phyloP scores from a whole-genome alignment of 225 moss, liverwort and hornwort genomes.

The Climacium dendroides region DNA sequence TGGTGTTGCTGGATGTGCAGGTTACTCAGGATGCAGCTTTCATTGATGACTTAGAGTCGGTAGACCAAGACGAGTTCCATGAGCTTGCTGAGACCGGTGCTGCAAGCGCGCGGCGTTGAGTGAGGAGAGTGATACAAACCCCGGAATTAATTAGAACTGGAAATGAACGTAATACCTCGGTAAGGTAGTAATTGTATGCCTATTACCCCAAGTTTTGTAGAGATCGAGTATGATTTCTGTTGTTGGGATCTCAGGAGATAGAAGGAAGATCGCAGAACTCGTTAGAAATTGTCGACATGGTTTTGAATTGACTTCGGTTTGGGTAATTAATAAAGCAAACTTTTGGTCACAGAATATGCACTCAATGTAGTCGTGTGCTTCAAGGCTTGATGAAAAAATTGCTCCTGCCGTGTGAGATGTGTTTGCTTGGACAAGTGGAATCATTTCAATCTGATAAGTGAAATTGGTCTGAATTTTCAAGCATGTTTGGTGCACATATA shows the following conservation, averaged over 20 bases:
- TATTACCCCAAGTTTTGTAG: conserved; percentile 11
- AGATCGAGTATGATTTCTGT: background rate
- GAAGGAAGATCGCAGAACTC: background rate
- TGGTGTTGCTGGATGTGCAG: conserved; percentile 1
- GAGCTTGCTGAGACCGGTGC: background rate
- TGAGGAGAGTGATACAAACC: background rate
- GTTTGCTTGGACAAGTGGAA: too few relatives aligned
- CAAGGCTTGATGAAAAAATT: background rate
- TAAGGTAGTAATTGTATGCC: background rate
- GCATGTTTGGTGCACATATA: too few relatives aligned
- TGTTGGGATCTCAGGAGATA: background rate
- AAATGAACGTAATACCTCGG: background rate
- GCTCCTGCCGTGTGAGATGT: too few relatives aligned
- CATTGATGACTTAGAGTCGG: background rate
- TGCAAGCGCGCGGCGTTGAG: background rate
- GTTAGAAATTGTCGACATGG: background rate
- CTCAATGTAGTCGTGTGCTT: background rate
- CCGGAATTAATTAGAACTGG: background rate
- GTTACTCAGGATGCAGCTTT: conserved; percentile 33
- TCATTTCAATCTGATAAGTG: too few relatives aligned
- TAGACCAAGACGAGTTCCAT: background rate
- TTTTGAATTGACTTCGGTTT: background rate
- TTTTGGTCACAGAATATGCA: background rate
- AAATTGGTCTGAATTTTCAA: too few relatives aligned
- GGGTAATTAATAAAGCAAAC: background rate